phyloP scores from a whole-genome alignment of 2,329 filamentous ascomycete species.

The Clarireedia homoeocarpa region DNA sequence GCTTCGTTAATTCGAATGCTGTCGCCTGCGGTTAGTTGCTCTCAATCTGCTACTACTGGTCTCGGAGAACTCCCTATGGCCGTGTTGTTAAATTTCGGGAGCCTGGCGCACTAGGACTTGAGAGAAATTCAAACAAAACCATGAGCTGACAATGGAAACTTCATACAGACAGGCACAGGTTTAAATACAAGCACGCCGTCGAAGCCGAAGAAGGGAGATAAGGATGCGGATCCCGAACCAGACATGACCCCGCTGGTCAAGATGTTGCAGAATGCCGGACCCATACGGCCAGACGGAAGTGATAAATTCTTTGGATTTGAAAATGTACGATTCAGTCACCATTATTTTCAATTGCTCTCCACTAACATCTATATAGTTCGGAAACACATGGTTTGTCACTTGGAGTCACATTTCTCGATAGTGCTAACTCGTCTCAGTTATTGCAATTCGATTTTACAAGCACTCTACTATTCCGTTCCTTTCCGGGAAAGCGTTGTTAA shows the following conservation, averaged over 20 bases:
- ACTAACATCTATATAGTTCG: constrained; percentile 57
- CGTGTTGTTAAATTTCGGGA: background rate
- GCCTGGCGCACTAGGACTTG: background rate
- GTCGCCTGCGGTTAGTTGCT: constrained; percentile 5
- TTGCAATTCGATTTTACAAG: constrained; percentile 97
- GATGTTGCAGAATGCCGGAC: constrained; percentile 74
- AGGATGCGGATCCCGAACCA: constrained; percentile 31
- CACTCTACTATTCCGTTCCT: constrained; percentile 87
- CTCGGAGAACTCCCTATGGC: background rate
- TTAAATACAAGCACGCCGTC: constrained; percentile 15
- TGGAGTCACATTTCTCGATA: background rate
- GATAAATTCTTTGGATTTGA: constrained; percentile 98
- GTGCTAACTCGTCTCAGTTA: constrained; percentile 54
- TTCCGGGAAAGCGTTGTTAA: constrained; percentile 93
- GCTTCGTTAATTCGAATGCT: constrained; percentile 8
- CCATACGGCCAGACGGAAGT: constrained; percentile 77
- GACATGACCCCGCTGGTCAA: constrained; percentile 58
- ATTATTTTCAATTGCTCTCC: background rate
- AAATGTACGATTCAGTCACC: constrained; percentile 59
- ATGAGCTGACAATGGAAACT: constrained; percentile 14
- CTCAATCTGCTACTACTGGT: background rate
- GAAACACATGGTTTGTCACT: constrained; percentile 78
- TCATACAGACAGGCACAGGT: constrained; percentile 17
- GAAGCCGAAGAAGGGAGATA: constrained; percentile 26
- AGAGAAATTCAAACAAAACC: background rate